Evolutionary conservation across 148 eudicot species (phyloP), one percentile per base, ranked within the genome.

Genomic region (Simmondsia chinensis): DNA sequence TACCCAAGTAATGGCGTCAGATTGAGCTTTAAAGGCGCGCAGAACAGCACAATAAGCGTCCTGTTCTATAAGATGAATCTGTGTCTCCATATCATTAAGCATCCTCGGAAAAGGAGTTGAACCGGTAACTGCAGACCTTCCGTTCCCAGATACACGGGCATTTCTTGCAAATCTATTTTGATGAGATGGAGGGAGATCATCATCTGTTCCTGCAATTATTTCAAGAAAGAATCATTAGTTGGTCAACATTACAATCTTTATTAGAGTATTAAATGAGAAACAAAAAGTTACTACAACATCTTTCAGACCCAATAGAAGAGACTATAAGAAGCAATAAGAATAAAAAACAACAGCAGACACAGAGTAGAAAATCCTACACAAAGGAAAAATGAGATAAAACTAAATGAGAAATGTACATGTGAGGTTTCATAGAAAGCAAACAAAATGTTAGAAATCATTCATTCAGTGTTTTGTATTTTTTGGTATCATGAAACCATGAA

Each of bases 1-100:
- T 86, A 87, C 96, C 96, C 94, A 82, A 59, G 88, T 50, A 70
- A 87, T 69, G 52, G 94, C 94, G 60, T 83, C 88, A 7, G 88
- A 81, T 62, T 83, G 96, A 43, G 94, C 94, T 71, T 83, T 79
- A 50, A 87, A 87, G 34, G 96, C 94, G 33, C 88, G 67, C 30
- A 87, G 64, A 43, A 87, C 83, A 27, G 87, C 72, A 59, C 66
- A 64, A 63, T 87, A 87, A 22, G 96, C 96, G 56, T 87, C 96
- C 61, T 83, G 85, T 57, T 87, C 96, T 64, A 77, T 68, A 20
- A 62, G 65, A 69, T 87, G 96, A 49, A 87, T 83, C 50, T 87
- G 82, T 14, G 70, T 58, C 50, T 77, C 94, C 94, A 87, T 87
- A 38, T 87, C 94, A 56, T 36, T 65, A 33, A 71, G 73, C 65